Conservation (phyloP, 495 filamentous ascomycete genomes). For the Talaromyces ruber region DNA sequence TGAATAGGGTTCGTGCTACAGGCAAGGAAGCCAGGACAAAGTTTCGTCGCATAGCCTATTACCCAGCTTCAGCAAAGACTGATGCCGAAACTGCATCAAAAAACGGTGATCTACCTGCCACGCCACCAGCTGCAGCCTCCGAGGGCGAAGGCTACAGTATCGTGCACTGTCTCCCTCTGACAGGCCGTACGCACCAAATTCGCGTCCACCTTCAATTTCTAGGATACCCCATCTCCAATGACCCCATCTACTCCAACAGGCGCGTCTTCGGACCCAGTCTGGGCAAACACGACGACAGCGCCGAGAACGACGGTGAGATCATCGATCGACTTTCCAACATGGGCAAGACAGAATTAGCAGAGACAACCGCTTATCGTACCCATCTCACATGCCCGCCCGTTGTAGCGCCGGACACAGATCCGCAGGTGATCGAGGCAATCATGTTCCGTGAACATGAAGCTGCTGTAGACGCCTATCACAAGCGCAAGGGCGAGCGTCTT, state of each 20-base stretch:
- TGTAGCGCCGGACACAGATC: constrained; percentile 31
- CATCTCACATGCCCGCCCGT: constrained; percentile 34
- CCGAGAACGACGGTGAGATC: constrained; percentile 77
- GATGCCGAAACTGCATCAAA: constrained; percentile 9
- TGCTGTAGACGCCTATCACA: constrained; percentile 78
- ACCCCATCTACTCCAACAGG: constrained; percentile 94
- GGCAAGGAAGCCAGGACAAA: constrained; percentile 85
- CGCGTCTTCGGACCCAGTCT: constrained; percentile 79
- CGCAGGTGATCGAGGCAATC: constrained; percentile 29
- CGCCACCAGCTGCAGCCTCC: constrained; percentile 20
- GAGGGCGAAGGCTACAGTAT: constrained; percentile 75
- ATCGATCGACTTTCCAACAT: constrained; percentile 78
- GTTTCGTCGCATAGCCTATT: constrained; percentile 84
- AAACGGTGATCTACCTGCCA: constrained; percentile 31
- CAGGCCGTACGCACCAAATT: constrained; percentile 90
- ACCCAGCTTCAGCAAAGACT: constrained; percentile 41
- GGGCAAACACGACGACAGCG: constrained; percentile 56
- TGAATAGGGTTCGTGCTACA: constrained; percentile 87
- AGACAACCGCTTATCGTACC: constrained; percentile 71
- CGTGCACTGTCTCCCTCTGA: constrained; percentile 87
- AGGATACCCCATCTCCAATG: constrained; percentile 91
- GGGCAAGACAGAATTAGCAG: constrained; percentile 86
- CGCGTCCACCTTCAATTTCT: constrained; percentile 91
- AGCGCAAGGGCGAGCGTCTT: constrained; percentile 83
- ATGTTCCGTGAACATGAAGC: constrained; percentile 60